Evolutionary conservation across 2,329 filamentous ascomycete genomes (phyloP).

Genomic region (Aspergillus brunneoviolaceus): DNA sequence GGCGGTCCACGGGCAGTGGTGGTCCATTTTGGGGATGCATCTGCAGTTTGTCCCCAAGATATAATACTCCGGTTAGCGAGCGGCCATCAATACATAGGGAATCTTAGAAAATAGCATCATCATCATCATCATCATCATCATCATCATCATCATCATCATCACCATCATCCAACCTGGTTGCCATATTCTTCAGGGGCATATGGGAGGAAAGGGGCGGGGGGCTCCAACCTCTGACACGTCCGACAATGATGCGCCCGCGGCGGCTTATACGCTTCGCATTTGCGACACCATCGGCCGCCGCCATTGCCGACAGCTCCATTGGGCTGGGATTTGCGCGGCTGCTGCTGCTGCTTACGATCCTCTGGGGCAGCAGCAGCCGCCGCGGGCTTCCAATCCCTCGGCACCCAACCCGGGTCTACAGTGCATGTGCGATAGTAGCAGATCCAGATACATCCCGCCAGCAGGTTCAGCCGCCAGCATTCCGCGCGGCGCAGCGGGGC

Average conservation of each 20-base stretch:
- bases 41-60: slow-evolving; percentile 29
- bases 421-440: slow-evolving; percentile 60
- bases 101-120: too few relatives aligned
- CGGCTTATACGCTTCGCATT: slow-evolving; percentile 61
- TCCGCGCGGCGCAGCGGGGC: slow-evolving; percentile 51
- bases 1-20: slow-evolving; percentile 66
- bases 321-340: not conserved
- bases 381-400: slow-evolving; percentile 40
- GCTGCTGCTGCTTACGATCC: not conserved
- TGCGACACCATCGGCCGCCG: slow-evolving; percentile 56
- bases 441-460: slow-evolving; percentile 57
- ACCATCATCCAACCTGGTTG: too few relatives aligned
- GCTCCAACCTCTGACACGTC: slow-evolving; percentile 56
- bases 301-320: too few relatives aligned
- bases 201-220: too few relatives aligned
- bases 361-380: not conserved
- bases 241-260: slow-evolving; percentile 66
- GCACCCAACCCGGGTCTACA: slow-evolving; percentile 58
- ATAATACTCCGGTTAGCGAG: too few relatives aligned
- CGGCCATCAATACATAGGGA: too few relatives aligned
- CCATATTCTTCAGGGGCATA: too few relatives aligned
- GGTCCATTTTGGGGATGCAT: slow-evolving; percentile 66
- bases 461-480: slow-evolving; percentile 54
- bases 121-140: too few relatives aligned
- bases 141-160: too few relatives aligned